phyloP scores from a whole-genome alignment of 106 monocot genomes.

The Agapanthus africanus region DNA sequence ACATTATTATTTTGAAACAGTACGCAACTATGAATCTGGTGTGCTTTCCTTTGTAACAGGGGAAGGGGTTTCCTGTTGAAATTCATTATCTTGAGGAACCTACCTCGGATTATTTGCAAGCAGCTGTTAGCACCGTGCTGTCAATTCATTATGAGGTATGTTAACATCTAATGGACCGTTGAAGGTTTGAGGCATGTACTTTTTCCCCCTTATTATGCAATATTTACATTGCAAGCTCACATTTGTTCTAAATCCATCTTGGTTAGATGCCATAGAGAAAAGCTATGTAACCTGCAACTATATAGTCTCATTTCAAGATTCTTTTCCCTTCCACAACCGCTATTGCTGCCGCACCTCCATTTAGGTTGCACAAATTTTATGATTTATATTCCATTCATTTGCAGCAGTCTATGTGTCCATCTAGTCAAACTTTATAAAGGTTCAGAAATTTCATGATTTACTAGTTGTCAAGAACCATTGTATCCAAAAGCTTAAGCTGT shows the following conservation, averaged over 20 bases:
- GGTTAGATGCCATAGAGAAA: not conserved
- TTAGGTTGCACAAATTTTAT: not conserved
- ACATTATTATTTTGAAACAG: not conserved
- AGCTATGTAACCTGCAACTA: not conserved
- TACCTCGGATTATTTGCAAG: conserved; percentile 76
- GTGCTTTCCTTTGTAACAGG: conserved; percentile 31
- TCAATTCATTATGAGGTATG: conserved; percentile 87
- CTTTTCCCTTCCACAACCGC: not conserved
- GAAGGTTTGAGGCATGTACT: too few species aligned
- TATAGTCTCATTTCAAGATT: not conserved
- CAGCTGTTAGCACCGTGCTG: conserved; percentile 73
- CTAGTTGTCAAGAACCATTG: too few species aligned
- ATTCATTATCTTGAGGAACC: conserved; percentile 84
- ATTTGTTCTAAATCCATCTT: not conserved
- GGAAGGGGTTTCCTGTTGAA: conserved; percentile 85
- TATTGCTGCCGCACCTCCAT: not conserved
- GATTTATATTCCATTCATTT: not conserved
- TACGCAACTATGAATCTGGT: not conserved
- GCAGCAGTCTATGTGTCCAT: not conserved
- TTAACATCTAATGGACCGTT: too few species aligned
- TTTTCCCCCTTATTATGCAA: not conserved
- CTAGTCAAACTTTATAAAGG: not conserved
- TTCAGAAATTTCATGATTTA: not conserved
- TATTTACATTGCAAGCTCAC: not conserved
- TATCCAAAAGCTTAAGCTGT: too few species aligned